A percentile compares a stretch with the other conserved stretches of the same genome.
Evolutionary conservation across 2,329 filamentous ascomycete species (phyloP).

Genomic region (Xylaria sp.): DNA sequence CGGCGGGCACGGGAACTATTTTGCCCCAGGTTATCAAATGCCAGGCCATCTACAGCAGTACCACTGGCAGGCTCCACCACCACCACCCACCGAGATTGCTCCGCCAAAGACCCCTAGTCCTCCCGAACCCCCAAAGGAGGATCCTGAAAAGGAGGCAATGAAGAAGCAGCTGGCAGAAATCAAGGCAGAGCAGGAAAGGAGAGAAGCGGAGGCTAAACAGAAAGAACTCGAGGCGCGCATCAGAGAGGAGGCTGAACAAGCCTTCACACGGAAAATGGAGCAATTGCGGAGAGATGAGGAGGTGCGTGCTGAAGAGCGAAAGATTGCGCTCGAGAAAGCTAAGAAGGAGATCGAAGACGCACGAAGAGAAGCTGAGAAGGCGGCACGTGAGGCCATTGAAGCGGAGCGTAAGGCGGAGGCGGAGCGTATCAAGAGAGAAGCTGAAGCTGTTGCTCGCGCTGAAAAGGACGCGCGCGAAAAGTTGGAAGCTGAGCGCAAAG

Average conservation of each 20-base stretch:
- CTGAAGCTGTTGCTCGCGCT: conserved; percentile 48
- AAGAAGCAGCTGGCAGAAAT: conserved; percentile 67
- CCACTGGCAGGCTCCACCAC: conserved; percentile 52
- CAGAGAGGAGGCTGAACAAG: conserved; percentile 58
- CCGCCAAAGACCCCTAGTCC: conserved; percentile 41
- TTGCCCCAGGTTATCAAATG: conserved; percentile 44
- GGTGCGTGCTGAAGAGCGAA: conserved; percentile 49
- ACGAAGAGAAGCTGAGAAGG: conserved; percentile 57
- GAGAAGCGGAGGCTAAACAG: conserved; percentile 58
- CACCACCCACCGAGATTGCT: conserved; percentile 49
- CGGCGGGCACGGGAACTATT: conserved; percentile 54
- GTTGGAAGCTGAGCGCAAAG: too few relatives aligned
- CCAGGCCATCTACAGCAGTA: conserved; percentile 65
- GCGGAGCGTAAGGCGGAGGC: conserved; percentile 54
- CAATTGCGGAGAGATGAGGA: conserved; percentile 53
- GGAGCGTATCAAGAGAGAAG: conserved; percentile 46
- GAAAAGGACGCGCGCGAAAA: conserved; percentile 40
- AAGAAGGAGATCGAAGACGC: conserved; percentile 59
- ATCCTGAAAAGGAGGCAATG: conserved; percentile 70
- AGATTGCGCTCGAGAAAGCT: conserved; percentile 57
- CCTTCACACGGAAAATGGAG: conserved; percentile 55
- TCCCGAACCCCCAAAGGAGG: conserved; percentile 46
- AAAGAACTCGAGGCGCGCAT: conserved; percentile 58
- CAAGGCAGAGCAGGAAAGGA: conserved; percentile 58
- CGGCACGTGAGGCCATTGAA: conserved; percentile 55